Evolutionary conservation across 2,329 filamentous ascomycete genomes (phyloP).

Genomic region (Diplodia intermedia): DNA sequence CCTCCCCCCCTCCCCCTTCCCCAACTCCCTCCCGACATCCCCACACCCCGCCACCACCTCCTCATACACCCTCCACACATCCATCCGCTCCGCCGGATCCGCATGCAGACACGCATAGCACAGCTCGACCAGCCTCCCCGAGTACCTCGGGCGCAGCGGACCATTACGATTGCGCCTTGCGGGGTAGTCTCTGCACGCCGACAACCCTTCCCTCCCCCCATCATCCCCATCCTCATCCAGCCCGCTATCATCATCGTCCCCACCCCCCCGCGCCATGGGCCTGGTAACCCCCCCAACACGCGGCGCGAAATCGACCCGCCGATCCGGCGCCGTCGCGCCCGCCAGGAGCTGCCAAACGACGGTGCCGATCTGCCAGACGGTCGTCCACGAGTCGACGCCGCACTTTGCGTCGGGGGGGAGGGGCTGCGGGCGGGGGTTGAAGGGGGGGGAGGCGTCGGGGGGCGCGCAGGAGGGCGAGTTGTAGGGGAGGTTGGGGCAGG

Average conservation of each 20-base stretch:
- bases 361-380: not conserved
- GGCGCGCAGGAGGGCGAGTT: no score
- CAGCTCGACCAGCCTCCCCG: conserved; percentile 5
- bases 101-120: not conserved
- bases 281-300: no score
- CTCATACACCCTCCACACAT: not conserved
- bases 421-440: no score
- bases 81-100: not conserved
- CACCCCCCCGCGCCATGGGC: no score
- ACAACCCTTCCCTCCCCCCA: no score
- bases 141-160: not conserved
- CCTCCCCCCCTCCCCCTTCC: not conserved
- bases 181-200: no score
- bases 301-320: not conserved
- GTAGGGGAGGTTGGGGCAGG: not conserved
- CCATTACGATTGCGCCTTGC: not conserved
- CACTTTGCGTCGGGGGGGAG: not conserved
- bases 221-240: not conserved
- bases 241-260: not conserved
- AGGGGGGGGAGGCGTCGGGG: not conserved
- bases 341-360: not conserved
- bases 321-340: not conserved
- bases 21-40: not conserved
- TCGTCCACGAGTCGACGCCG: conserved; percentile 3
- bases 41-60: not conserved